phyloP scores from a whole-genome alignment of 2,329 filamentous ascomycete species.

The Magnaporthales sp. region DNA sequence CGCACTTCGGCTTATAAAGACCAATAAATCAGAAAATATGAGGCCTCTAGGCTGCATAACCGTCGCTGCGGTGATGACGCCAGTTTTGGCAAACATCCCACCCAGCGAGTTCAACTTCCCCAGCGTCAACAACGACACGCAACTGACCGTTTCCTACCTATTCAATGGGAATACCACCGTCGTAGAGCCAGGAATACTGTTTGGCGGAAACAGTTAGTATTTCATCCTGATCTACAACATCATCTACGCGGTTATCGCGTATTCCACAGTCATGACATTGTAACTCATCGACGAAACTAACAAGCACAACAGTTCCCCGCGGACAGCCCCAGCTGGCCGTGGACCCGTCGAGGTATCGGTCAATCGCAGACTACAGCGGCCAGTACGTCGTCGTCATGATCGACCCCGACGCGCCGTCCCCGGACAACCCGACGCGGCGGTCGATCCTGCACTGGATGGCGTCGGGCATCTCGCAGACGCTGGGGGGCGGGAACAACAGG shows the following conservation, averaged over 20 bases:
- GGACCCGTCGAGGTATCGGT: constrained; percentile 2
- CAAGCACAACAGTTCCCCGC: constrained; percentile 2
- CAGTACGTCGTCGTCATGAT: constrained; percentile 7
- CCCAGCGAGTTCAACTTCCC: constrained; percentile 8
- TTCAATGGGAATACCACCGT: constrained; percentile 7
- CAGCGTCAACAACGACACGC: constrained; percentile 5
- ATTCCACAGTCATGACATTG: neutral
- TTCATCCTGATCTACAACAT: neutral
- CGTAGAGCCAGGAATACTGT: constrained; percentile 4
- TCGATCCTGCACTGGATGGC: constrained; percentile 10
- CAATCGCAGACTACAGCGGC: constrained; percentile 6
- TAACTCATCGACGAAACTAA: neutral
- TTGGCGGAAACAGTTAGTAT: neutral
- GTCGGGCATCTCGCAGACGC: constrained; percentile 3
- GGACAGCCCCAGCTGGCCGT: constrained; percentile 6
- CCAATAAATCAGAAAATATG: neutral
- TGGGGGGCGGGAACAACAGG: neutral
- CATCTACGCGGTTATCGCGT: neutral
- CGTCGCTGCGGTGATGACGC: constrained; percentile 2
- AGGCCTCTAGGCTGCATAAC: neutral
- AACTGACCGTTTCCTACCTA: constrained; percentile 7
- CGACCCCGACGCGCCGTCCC: constrained; percentile 8
- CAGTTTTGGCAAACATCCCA: constrained; percentile 7
- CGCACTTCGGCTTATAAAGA: neutral
- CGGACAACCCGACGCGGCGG: constrained; percentile 7